Evolutionary conservation across 495 filamentous ascomycete species (phyloP), one percentile per base, ranked within the genome.

Genomic region (Hamigera avellanea): DNA sequence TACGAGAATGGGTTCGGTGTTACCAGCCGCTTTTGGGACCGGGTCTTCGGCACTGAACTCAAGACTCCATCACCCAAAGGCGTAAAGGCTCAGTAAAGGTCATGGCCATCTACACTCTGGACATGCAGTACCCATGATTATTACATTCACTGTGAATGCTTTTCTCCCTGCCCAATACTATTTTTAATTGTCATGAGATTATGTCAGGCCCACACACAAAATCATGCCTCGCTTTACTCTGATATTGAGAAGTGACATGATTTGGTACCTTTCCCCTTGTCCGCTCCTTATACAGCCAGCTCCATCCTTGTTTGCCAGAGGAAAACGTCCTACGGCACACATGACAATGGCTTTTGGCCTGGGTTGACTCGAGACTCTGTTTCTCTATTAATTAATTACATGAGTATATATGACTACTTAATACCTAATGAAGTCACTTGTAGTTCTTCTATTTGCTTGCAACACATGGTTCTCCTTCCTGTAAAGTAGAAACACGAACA

Each of bases 1-100:
- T 95, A 81, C 54, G 82, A 95, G 57, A 86, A 93, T 41, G 93
- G 93, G n/a, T 99, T 95, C 43, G 93, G 93, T 15, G 91, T 99
- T 18, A 95, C 91, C n/a, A 94, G 83, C 64, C 75, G 80, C 26
- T 93, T 99, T 72, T 99, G 93, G 93, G 93, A 99, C 54, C 62
- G 59, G 8, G 62, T 96, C 1, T 99, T 99, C 51, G 82, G 84
- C 33, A 99, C 93, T 13, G 81, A 91, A 62, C 61, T 98, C 19
- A 52, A 62, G 40, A 41, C 57, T 29, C 49, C 60, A 5, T 14
- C 53, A n/a, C 51, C 64, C 1, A 66, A 69, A 35, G 63, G 54
- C 21, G 52, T 57, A 17, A 84, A 83, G 68, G 59, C 68, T 19
- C 64, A 74, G 44, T 84, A 65, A 54, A 48, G 19, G 18, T 9